Conservation (phyloP, 768 basidiomycete genomes). For the Tulasnella calospora region DNA sequence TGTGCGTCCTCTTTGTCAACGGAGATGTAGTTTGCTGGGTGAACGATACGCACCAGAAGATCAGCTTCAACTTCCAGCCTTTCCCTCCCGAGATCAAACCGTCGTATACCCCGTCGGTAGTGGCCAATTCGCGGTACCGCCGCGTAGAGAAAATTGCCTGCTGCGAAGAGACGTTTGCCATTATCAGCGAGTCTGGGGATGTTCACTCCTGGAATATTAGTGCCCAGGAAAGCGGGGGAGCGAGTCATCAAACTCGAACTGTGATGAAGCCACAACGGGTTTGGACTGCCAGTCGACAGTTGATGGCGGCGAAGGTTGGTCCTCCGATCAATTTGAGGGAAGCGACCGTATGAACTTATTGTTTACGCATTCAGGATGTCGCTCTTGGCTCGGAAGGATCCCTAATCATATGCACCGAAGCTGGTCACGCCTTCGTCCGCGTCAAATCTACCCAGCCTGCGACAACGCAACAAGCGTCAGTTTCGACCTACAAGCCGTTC, state of each 20-base stretch:
- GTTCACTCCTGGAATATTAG: constrained; percentile 71
- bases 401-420: constrained; percentile 87
- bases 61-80: constrained; percentile 72
- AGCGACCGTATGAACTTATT: not conserved
- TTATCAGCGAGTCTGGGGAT: constrained; percentile 81
- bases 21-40: constrained; percentile 80
- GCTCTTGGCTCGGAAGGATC: constrained; percentile 83
- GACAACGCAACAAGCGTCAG: not conserved
- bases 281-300: constrained; percentile 84
- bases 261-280: constrained; percentile 70
- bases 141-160: constrained; percentile 73
- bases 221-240: constrained; percentile 31
- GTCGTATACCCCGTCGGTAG: constrained; percentile 78
- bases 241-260: constrained; percentile 14
- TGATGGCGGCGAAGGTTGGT: constrained; percentile 68
- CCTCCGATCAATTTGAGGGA: not conserved
- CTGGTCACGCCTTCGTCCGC: constrained; percentile 85
- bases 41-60: constrained; percentile 68
- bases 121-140: constrained; percentile 50
- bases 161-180: constrained; percentile 76
- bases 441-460: constrained; percentile 43
- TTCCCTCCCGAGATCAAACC: constrained; percentile 67
- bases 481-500: constrained; percentile 33
- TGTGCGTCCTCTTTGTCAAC: constrained; percentile 61
- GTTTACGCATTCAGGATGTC: constrained; percentile 58